Evolutionary conservation across 1,284 basidiomycete genomes (phyloP), one percentile per base, ranked within the genome.

Genomic region (Phylloporus sp.): DNA sequence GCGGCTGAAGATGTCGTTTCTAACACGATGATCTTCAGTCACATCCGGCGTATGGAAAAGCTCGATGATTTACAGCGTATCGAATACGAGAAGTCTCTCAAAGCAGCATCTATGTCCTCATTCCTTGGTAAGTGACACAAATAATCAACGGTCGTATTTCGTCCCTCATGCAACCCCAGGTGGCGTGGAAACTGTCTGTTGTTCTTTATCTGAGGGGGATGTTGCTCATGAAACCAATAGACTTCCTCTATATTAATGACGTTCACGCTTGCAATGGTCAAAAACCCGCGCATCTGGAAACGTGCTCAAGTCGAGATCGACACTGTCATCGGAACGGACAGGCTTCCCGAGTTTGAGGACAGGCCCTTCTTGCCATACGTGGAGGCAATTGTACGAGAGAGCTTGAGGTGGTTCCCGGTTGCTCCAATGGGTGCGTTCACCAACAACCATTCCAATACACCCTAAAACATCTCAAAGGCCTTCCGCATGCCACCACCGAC

Each of bases 341-440:
- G 77, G 10, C 69, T 83, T 1, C 82, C 82, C 1, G 74, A 60
- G 6, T 60, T 18, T 13, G 51, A 54, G 7, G 58, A 54, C 32
- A 60, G 58, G 34, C 28, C 44, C 15, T 39, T 44, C 18, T 31
- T 60, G 13, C 59, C 52, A 24, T 60, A 49, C 6, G 52, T 60
- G 11, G 69, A 73, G 4, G 77, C 76, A 0, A 58, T 80, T 4
- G 54, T 83, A 6, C 76, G 77, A 22, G 82, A 84, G 66, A 70
- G 37, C 11, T 60, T 66, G 62, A 74, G 72, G 8, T 73, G 70
- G 69, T 37, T 59, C 15, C 70, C 71, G 0, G 57, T 65, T 13
- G 32, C 11, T 17, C 71, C 71, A 0, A 3, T 60, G 10, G 40
- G 58, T 60, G 42, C 15, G 42, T 51, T 24, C 28, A 26, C 22